Percentiles rank a stretch among this genome's conserved stretches.
These are phyloP conservation scores for Zea luxurians DNA, from an alignment of 176 grass and related monocot species.

Conservation along the genomic window DNA sequence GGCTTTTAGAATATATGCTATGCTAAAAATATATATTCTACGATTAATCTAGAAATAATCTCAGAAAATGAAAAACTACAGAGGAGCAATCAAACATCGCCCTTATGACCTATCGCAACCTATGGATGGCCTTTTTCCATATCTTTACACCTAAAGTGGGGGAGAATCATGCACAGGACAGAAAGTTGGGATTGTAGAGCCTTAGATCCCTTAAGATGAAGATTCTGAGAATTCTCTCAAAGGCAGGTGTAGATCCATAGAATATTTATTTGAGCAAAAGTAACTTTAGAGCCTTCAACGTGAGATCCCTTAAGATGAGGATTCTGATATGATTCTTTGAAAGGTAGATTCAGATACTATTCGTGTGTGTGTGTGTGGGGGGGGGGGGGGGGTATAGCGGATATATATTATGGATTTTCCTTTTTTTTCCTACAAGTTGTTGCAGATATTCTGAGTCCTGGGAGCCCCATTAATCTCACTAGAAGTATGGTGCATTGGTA, in stretches of 20 bases:
- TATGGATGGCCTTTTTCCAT: not conserved
- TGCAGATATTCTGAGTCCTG: not conserved
- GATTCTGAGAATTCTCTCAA: conserved; percentile 24
- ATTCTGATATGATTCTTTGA: conserved; percentile 4
- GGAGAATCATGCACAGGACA: conserved; percentile 24
- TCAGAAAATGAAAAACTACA: not conserved
- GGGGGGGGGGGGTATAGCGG: not conserved
- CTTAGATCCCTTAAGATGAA: conserved; percentile 21
- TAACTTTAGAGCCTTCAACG: conserved; percentile 10
- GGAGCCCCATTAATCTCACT: not conserved
- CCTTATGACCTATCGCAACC: not conserved
- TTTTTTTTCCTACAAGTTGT: not conserved
- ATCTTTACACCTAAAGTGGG: conserved; percentile 14
- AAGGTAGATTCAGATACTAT: conserved; percentile 20
- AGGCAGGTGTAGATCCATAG: not conserved
- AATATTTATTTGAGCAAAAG: conserved; percentile 31
- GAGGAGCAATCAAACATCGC: not conserved
- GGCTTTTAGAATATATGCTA: not conserved
- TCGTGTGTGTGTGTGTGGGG: not conserved
- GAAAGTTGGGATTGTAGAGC: conserved; percentile 17
- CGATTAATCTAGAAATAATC: not conserved
- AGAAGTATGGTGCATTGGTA: not conserved
- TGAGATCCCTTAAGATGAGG: conserved; percentile 1
- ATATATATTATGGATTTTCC: not conserved
- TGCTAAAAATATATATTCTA: not conserved